Base-by-base conservation (phyloP, 208 protist species). In the Trypanosoma melophagium region DNA sequence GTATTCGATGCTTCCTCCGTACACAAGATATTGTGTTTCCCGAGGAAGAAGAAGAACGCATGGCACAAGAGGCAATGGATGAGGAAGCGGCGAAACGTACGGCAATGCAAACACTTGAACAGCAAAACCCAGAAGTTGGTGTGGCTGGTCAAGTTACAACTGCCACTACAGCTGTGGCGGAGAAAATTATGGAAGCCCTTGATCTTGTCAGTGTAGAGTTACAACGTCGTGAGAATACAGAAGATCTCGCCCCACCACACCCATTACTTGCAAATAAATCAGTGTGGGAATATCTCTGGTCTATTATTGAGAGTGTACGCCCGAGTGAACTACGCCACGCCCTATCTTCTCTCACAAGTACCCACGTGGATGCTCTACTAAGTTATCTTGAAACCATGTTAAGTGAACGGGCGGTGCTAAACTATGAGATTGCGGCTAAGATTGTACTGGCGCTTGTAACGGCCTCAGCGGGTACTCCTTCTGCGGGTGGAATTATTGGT, bases 21-120 rank as follows among this genome's bases (percentile, higher is more conserved):
- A 95, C 90, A 44, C 79, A 94, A 40, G 90, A 93, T 62, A 94
- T 96, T 61, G 74, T 96, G 21, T 97, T 96, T 63, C 93, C 90
- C 1, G 66, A 84, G 28, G 93, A 97, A 76, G 93, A 97, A 76
- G 85, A 93, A 45, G 90, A 94, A 75, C 66, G 74, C 22, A 73
- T 91, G 72, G 89, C 85, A 49, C 88, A 94, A 76, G 83, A 89
- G 64, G 90, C 89, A 38, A 90, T 95, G 83, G 93, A 97, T 59
- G 85, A 94, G 71, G 90, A 97, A 63, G 68, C 73, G 10, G 86
- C 87, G 21, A 80, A 79, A 51, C 77, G 79, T 0, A 76, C 78
- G 2, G 86, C 86, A 5, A 73, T 88, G 76, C 83, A 92, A 67
- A 79, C 74, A 44, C 79, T 92, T 24, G 68, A 76, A 14, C 53